Evolutionary conservation across 345 rosid genomes (phyloP), one percentile per base, ranked within the genome.

Genomic region (Dimocarpus longan): DNA sequence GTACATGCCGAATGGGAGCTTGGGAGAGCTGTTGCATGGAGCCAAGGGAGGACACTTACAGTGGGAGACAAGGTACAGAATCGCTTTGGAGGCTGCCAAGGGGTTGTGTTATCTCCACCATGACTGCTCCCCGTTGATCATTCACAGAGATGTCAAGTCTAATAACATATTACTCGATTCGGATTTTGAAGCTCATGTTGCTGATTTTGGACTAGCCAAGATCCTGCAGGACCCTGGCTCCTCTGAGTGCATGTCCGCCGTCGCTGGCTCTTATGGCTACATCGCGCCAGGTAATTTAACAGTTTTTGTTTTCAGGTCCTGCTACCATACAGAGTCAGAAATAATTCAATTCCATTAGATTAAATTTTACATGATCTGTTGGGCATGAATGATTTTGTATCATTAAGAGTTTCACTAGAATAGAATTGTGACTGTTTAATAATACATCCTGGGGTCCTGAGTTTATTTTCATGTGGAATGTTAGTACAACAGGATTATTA

Each of bases 141-240:
- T 95, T n/a, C 98, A 95, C 40, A 80, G 98, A 52, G 99, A 95
- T 68, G 99, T 93, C 1, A 95, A 95, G 86, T 92, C 98, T 10
- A 95, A 92, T 52, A 95, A 95, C 70, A 95, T 95, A 42, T 77
- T 95, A 70, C 87, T 95, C 12, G 97, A 93, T 84, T 89, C 92
- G 3, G 89, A 91, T 52, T 90, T 84, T 16, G 96, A 93, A 77
- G 98, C 99, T 66, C 98, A 93, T 76, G 96, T 95, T 5, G 98
- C 98, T 15, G 99, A 93, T 84, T 95, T 95, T 64, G 99, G 99
- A 54, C 90, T 95, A 19, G 99, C 98, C 22, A 95, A 93, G 92
- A 92, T 95, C 91, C 80, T 95, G 71, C 93, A 87, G 65, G 94
- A 86, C 46, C 82, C 95, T 6, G 95, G 92, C 62, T 89, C 92